These are phyloP conservation scores for Pythium angustatum DNA, from an alignment of 352 stramenopile species.

Conservation along the genomic window DNA sequence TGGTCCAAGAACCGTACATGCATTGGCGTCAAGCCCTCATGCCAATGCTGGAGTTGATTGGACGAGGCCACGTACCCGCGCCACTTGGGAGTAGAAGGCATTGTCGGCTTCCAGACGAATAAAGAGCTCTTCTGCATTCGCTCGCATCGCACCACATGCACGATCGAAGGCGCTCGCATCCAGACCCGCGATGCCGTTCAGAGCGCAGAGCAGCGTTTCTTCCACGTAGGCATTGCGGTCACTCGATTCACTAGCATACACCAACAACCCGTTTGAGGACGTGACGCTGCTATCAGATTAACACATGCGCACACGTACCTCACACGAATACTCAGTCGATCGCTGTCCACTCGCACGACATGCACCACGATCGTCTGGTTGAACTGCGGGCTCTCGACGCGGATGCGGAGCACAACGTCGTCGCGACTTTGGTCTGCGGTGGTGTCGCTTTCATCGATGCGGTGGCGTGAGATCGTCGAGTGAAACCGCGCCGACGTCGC, in stretches of 20 bases:
- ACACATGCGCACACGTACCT: neutral
- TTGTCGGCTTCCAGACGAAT: conserved; percentile 94
- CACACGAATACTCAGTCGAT: conserved; percentile 2
- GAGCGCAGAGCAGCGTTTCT: conserved; percentile 78
- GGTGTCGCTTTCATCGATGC: neutral
- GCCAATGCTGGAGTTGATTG: neutral
- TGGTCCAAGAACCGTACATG: conserved; percentile 23
- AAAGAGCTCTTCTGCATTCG: conserved; percentile 36
- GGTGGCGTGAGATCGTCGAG: conserved; percentile 52
- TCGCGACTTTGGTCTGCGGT: neutral
- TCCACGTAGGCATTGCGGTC: conserved; percentile 91
- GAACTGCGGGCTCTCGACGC: conserved; percentile 92
- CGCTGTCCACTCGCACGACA: conserved; percentile 21
- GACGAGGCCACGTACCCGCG: conserved; percentile 35
- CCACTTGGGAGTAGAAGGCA: conserved; percentile 96
- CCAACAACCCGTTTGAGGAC: neutral
- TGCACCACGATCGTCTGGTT: conserved; percentile 48
- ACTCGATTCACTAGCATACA: conserved; percentile 35
- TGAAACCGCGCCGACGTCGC: conserved; percentile 93
- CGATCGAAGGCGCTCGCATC: conserved; percentile 22
- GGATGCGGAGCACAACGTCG: conserved; percentile 33
- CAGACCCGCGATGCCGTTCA: conserved; percentile 64
- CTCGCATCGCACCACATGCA: conserved; percentile 32
- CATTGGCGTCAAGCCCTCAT: neutral
- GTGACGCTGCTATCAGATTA: too few species aligned